Evolutionary conservation across 192 early-diverging fungal species (phyloP).

Genomic region (Podila epigama): DNA sequence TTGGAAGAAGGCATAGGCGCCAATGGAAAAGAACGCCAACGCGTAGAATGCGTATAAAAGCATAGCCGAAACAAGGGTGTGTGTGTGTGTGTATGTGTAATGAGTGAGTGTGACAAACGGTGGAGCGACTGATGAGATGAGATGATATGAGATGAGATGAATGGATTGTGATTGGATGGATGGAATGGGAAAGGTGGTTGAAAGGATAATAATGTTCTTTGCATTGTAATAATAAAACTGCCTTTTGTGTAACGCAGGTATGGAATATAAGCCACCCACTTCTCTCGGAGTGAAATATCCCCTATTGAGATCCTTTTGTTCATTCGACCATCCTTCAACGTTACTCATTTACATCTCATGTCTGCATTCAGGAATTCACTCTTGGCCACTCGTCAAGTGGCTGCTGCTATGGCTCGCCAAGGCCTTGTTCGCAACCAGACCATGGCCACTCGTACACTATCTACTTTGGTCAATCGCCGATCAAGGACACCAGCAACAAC

Average conservation of each 20-base stretch:
- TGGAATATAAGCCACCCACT: too few relatives aligned
- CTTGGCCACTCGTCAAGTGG: constrained; percentile 1
- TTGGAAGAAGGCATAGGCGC: constrained; percentile 37
- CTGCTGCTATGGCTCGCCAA: constrained; percentile 1
- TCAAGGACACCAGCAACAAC: not conserved
- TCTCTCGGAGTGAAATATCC: too few relatives aligned
- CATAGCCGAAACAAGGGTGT: constrained; percentile 2
- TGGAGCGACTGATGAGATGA: not conserved
- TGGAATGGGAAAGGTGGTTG: too few relatives aligned
- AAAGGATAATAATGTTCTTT: too few relatives aligned
- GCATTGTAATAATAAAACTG: too few relatives aligned
- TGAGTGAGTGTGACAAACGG: not conserved
- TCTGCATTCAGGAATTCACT: constrained; percentile 26
- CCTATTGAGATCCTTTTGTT: too few relatives aligned
- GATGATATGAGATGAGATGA: too few relatives aligned
- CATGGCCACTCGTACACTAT: constrained; percentile 9
- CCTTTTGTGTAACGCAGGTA: too few relatives aligned
- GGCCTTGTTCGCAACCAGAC: not conserved
- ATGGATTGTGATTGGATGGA: too few relatives aligned
- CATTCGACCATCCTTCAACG: too few relatives aligned
- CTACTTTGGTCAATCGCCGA: constrained; percentile 10
- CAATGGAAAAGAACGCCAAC: constrained; percentile 11
- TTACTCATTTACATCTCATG: constrained; percentile 12
- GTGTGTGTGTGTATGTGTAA: not conserved
- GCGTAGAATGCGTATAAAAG: constrained; percentile 24